These are phyloP conservation scores for Nemophila menziesii DNA, from an alignment of 257 asterid species.

Conservation along the genomic window DNA sequence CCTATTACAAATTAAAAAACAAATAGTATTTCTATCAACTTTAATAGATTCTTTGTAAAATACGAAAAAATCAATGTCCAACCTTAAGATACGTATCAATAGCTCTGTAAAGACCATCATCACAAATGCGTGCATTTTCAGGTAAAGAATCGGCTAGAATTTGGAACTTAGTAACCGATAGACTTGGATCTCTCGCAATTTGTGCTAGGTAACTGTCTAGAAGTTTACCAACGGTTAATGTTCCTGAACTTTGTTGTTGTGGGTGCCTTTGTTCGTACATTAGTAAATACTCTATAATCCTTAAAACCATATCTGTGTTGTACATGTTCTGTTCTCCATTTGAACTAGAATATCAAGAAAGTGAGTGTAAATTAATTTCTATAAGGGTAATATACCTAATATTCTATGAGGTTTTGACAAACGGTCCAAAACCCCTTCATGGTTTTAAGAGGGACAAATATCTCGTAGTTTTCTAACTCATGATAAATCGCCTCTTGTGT, in stretches of 20 bases:
- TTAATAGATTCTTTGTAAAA: not conserved
- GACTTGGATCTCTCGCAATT: slow-evolving; percentile 63
- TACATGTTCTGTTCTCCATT: slow-evolving; percentile 37
- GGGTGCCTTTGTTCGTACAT: slow-evolving; percentile 51
- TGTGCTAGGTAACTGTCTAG: slow-evolving; percentile 75
- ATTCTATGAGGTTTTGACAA: too few species aligned
- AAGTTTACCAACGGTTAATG: slow-evolving; percentile 47
- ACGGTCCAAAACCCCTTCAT: too few species aligned
- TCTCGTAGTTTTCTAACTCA: too few species aligned
- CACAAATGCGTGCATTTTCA: slow-evolving; percentile 45
- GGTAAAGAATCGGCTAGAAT: slow-evolving; percentile 64
- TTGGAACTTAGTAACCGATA: slow-evolving; percentile 47
- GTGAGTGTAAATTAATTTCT: slow-evolving; percentile 5
- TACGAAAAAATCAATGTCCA: slow-evolving; percentile 5
- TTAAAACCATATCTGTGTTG: slow-evolving; percentile 49
- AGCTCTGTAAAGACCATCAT: slow-evolving; percentile 82
- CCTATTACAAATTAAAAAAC: slow-evolving; percentile 25
- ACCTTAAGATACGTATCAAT: slow-evolving; percentile 78
- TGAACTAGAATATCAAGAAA: slow-evolving; percentile 28
- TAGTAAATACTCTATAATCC: slow-evolving; percentile 65
- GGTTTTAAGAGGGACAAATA: too few species aligned
- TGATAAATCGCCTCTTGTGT: too few species aligned
- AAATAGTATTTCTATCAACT: not conserved
- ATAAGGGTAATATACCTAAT: not conserved
- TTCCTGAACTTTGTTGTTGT: slow-evolving; percentile 27